These are phyloP conservation scores for Chrysanthemum lavandulifolium DNA, from an alignment of 129 eudicot species.

Conservation along the genomic window DNA sequence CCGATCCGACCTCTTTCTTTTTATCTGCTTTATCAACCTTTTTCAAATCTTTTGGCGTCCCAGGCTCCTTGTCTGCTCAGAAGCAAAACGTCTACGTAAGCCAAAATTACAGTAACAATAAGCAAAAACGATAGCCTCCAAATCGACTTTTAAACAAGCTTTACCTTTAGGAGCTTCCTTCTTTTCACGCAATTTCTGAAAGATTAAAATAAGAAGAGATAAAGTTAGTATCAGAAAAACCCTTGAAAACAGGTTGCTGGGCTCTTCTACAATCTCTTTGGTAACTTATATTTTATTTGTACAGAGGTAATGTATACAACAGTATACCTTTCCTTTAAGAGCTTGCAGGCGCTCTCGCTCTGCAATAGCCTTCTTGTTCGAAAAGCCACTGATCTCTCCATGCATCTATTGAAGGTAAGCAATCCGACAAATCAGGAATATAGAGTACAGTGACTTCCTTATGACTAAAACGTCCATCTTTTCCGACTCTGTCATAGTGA, in stretches of 20 bases:
- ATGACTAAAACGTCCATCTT: conserved; percentile 88
- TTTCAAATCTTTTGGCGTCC: conserved; percentile 41
- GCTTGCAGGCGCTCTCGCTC: conserved; percentile 58
- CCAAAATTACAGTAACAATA: conserved; percentile 5
- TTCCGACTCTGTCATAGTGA: conserved; percentile 90
- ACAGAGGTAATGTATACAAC: conserved; percentile 5
- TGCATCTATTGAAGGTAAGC: conserved; percentile 77
- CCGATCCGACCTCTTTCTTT: conserved; percentile 44
- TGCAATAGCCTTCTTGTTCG: conserved; percentile 71
- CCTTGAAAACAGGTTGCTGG: too few relatives aligned
- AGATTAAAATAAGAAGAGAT: conserved; percentile 10
- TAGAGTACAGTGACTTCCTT: conserved; percentile 84
- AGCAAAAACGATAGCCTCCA: neutral
- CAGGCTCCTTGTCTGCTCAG: conserved; percentile 38
- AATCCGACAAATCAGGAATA: conserved; percentile 84
- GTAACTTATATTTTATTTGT: neutral
- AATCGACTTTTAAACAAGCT: conserved; percentile 2
- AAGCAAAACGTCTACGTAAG: neutral
- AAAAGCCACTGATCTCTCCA: conserved; percentile 89
- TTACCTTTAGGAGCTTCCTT: conserved; percentile 66
- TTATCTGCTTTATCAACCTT: conserved; percentile 44
- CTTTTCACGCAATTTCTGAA: conserved; percentile 54
- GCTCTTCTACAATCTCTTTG: neutral
- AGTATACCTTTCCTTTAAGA: conserved; percentile 62
- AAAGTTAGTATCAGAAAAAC: conserved; percentile 10